Evolutionary conservation across 192 early-diverging fungal species (phyloP), one percentile per base, ranked within the genome.

Genomic region (Entophlyctis helioformis): DNA sequence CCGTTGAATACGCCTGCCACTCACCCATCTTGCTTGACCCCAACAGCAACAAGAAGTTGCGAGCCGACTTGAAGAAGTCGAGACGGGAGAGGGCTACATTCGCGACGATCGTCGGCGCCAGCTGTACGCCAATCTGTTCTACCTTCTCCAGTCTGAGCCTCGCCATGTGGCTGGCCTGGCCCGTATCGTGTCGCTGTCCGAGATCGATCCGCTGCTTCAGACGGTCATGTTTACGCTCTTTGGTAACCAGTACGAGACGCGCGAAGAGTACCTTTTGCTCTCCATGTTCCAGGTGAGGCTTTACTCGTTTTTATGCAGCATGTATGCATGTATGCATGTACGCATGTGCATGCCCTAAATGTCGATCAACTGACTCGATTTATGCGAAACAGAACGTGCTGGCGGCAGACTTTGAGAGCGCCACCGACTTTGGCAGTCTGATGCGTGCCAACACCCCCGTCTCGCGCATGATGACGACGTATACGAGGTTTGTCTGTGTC

Each of bases 391-490:
- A 80, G 74, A 76, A 84, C 26, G 90, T 91, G 15, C 62, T 97
- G 22, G 80, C 89, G 3, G 81, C 82, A n/a, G 85, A 96, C 59
- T 94, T 96, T 56, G 89, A 90, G 49, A 76, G 78, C n/a, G 80
- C 87, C 0, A 78, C 74, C n/a, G 87, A 92, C 51, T 92, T 89
- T 44, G 82, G 79, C 29, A 86, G 81, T 13, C 60, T 96, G 18
- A 65, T 96, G 50, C 82, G 92, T 23, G 87, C 91, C 48, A 96
- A 96, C 68, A 92, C 89, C 13, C 87, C 92, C 0, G 86, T 94
- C 10, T 92, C 90, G n/a, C 82, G 92, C 20, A 94, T 94, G 89
- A 88, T 96, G 84, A 92, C 91, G 28, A 91, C 90, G 1, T 97
- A 97, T 60, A 92, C 90, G 0, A 76, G 54, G 28, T 56, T 34